phyloP scores from a whole-genome alignment of 2,329 filamentous ascomycete genomes.

The Fusarium sp. region DNA sequence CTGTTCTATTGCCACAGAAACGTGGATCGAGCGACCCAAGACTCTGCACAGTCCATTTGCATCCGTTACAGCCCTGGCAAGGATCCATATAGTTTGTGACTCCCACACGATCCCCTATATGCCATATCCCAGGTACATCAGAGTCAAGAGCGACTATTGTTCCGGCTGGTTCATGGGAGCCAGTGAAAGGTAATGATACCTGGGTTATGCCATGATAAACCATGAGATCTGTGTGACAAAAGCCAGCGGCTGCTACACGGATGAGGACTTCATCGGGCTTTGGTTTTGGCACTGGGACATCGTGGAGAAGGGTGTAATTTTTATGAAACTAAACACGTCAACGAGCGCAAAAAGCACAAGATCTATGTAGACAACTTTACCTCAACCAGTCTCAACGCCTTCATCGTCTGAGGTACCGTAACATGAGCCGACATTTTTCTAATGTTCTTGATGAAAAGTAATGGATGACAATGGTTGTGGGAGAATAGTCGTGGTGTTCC shows the following conservation, averaged over 20 bases:
- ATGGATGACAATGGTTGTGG: neutral
- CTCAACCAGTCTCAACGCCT: constrained; percentile 26
- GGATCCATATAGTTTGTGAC: constrained; percentile 31
- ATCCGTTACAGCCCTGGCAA: constrained; percentile 21
- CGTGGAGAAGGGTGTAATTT: constrained; percentile 11
- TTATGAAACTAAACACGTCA: constrained; percentile 14
- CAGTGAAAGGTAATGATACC: constrained; percentile 25
- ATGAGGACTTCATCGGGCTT: constrained; percentile 19
- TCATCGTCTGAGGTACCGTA: constrained; percentile 21
- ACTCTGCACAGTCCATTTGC: constrained; percentile 19
- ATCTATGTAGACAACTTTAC: neutral
- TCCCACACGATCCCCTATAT: constrained; percentile 24
- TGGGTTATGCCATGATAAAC: constrained; percentile 29
- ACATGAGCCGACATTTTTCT: neutral
- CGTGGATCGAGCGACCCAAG: constrained; percentile 21
- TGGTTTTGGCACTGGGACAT: constrained; percentile 12
- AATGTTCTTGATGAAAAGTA: neutral
- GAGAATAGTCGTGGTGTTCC: neutral
- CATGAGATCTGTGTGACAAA: constrained; percentile 35
- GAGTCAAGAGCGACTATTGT: constrained; percentile 26
- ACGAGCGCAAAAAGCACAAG: neutral
- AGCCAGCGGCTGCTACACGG: constrained; percentile 5
- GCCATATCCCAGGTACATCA: constrained; percentile 11
- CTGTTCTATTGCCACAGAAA: constrained; percentile 28
- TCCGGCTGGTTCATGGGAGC: constrained; percentile 37